Base-by-base conservation (phyloP, 164 flowering plant genomes). In the Saururus chinensis region DNA sequence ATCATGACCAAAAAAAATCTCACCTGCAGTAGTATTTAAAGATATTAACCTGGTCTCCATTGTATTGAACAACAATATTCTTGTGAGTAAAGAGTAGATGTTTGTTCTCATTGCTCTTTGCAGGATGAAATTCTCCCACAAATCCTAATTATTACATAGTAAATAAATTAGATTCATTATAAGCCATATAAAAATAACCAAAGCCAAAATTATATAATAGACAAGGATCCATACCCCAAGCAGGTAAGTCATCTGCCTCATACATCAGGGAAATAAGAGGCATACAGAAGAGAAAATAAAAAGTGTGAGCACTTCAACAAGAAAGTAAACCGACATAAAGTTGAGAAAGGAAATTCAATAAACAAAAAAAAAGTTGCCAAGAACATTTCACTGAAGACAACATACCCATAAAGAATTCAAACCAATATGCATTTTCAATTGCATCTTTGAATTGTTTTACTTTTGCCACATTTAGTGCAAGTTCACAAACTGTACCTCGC, bases 361-460 rank as follows among this genome's bases (percentile, higher is more conserved):
- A 59, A 35, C 35, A 62, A 65, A 21, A 2, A 30, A 30, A 30
- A 30, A 30, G 37, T 2, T 6, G 37, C 37, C 37, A 2, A 30
- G 37, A 24, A 71, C 24, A 20, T 9, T 13, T 25, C 7, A 19
- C 7, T 12, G 14, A 12, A 62, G 42, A 11, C 1, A 22, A 73
- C 87, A 68, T 85, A 93, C 99, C 99, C 80, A 93, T 79, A 75
- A 93, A 93, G 68, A 93, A 88, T 67, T 93, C 99, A 77, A 93
- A 84, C 99, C 99, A 93, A 67, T 93, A 93, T 23, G 77, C 74
- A 73, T 79, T 86, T 66, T 88, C 96, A 71, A 93, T 84, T 61
- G 99, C 99, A 81, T 90, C 95, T 74, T 87, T 88, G 79, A 93
- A 90, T 59, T 85, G 89, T 70, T 79, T 84, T 63, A 81, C 99